Evolutionary conservation across 208 protist species (phyloP).

Genomic region (Phytomonas francai): DNA sequence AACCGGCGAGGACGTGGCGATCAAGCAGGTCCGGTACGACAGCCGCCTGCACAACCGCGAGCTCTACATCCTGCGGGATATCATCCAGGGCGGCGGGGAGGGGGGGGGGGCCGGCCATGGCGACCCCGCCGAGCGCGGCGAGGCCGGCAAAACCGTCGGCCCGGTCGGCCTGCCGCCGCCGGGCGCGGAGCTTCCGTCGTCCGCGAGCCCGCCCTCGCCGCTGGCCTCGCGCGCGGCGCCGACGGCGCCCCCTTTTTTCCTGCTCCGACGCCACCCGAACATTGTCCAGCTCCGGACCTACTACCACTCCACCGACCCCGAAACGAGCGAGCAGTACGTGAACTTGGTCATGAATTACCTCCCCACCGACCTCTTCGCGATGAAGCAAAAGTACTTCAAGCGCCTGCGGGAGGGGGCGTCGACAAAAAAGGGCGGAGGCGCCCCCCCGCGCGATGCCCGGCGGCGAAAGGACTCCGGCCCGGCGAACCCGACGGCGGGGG

Average conservation of each 20-base stretch:
- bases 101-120: neutral
- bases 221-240: neutral
- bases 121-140: neutral
- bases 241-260: neutral
- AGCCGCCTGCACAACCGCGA: conserved; percentile 97
- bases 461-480: neutral
- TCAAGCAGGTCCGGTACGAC: conserved; percentile 98
- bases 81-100: neutral
- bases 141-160: neutral
- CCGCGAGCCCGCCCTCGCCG: neutral
- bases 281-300: conserved; percentile 92
- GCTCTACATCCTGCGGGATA: conserved; percentile 90
- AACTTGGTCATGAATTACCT: conserved; percentile 99
- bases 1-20: conserved; percentile 89
- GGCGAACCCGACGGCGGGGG: neutral
- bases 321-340: conserved; percentile 93
- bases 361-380: conserved; percentile 93
- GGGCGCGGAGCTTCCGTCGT: neutral
- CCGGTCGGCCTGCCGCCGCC: neutral
- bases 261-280: conserved; percentile 92
- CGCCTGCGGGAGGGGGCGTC: conserved; percentile 6
- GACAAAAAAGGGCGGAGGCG: neutral
- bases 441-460: neutral
- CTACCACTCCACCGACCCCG: conserved; percentile 89
- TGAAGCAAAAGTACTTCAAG: conserved; percentile 84